These are phyloP conservation scores for Pseudopediastrum boryanum DNA, from an alignment of 139 green algal species.

Conservation along the genomic window DNA sequence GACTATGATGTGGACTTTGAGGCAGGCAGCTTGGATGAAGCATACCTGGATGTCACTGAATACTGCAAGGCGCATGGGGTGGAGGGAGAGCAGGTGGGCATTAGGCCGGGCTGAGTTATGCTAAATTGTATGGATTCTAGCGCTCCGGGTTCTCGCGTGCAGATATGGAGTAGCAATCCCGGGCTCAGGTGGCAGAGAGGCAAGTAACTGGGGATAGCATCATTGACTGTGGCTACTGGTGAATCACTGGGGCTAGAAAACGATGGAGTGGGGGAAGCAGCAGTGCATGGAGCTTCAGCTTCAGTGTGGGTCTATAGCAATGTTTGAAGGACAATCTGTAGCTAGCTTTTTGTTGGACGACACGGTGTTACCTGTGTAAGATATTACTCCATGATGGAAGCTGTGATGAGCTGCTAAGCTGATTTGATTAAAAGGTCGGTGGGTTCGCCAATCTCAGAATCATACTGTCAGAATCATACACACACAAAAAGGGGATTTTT, in stretches of 20 bases:
- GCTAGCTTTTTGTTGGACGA: no score
- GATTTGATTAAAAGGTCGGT: no score
- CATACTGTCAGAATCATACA: background rate
- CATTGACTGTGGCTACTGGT: background rate
- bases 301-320: no score
- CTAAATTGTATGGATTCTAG: background rate
- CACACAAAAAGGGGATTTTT: background rate
- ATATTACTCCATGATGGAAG: no score
- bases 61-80: constrained; percentile 61
- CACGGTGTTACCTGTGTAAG: no score
- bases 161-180: background rate
- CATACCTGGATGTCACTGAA: constrained; percentile 83
- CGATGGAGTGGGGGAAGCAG: no score
- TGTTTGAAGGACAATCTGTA: no score
- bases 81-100: constrained; percentile 49
- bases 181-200: background rate
- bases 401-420: no score
- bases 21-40: constrained; percentile 80
- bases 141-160: background rate
- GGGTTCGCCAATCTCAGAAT: background rate
- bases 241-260: background rate
- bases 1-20: constrained; percentile 80
- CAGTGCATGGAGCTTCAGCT: no score
- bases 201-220: background rate
- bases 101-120: background rate